Base-by-base conservation (phyloP, 345 rosid genomes). In the Acer campestre region DNA sequence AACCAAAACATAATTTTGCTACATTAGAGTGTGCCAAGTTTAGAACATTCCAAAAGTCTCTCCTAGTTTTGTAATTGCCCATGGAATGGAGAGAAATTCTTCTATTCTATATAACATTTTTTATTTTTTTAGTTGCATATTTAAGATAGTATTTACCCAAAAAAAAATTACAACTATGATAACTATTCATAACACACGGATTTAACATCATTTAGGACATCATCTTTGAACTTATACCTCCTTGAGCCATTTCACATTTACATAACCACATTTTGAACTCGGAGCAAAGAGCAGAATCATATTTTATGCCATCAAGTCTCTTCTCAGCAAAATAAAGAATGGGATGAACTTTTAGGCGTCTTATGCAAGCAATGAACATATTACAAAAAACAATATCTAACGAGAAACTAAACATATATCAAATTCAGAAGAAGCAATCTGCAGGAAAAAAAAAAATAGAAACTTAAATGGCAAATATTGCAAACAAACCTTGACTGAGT, bases 401-500 rank as follows among this genome's bases (percentile, higher is more conserved):
- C n/a, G 14, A 70, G 10, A 16, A 17, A 70, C 22, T 23, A 68
- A 13, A 35, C 23, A 67, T 20, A 81, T 51, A 23, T 29, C 2
- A 12, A 74, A 55, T 67, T 66, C 63, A 18, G 62, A 58, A 61
- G 31, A 58, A 61, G 31, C 48, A n/a, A 75, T 31, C 31, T 67
- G 64, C 13, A 25, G 23, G 25, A 7, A 46, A 16, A 35, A 35
- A 35, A 35, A 4, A 31, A 35, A 35, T 0, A 75, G 0, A 42
- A n/a, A 4, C 16, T 79, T 49, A 22, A 27, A 79, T 56, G 48
- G 74, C 53, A 55, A 42, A 71, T 4, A 12, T 18, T 44, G 23
- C 38, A 55, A 82, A 53, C 84, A 80, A 81, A 97, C 99, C 99
- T 97, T 97, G 78, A 87, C 94, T 1, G 91, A 93, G 75, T 97